A percentile compares a stretch with the other conserved stretches of the same genome.
These are phyloP conservation scores for Pezicula carpinea DNA, from an alignment of 2,329 filamentous ascomycete genomes.

Conservation along the genomic window DNA sequence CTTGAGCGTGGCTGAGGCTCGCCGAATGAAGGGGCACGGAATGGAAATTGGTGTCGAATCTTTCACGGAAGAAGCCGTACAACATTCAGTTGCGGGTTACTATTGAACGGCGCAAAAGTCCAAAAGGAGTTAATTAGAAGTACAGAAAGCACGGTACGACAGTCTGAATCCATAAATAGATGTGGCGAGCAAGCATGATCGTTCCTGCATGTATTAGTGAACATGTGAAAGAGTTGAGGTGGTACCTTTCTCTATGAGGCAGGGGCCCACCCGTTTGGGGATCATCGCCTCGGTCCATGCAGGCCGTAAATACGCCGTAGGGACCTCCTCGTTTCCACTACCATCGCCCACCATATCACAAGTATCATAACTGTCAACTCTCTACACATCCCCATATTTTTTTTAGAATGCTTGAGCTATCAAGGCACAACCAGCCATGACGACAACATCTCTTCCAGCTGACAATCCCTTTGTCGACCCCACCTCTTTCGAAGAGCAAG, in stretches of 20 bases:
- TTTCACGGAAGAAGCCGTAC: conserved; percentile 5
- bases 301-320: too few relatives aligned
- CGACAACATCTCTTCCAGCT: conserved; percentile 17
- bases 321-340: too few relatives aligned
- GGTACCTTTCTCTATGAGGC: background rate
- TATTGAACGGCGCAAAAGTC: conserved; percentile 23
- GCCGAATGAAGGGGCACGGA: conserved; percentile 13
- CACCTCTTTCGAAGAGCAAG: conserved; percentile 26
- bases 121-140: conserved; percentile 28
- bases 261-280: too few relatives aligned
- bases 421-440: conserved; percentile 12
- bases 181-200: background rate
- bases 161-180: conserved; percentile 11
- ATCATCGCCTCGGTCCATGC: too few relatives aligned
- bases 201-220: conserved; percentile 5
- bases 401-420: conserved; percentile 15
- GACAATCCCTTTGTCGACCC: conserved; percentile 34
- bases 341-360: too few relatives aligned
- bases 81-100: conserved; percentile 15
- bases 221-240: background rate
- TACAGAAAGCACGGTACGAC: conserved; percentile 18
- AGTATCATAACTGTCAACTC: too few relatives aligned
- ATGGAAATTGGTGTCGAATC: conserved; percentile 7
- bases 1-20: background rate
- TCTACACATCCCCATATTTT: too few relatives aligned